Percentiles rank a stretch among this genome's conserved stretches.
Evolutionary conservation across 2,329 filamentous ascomycete genomes (phyloP).

Genomic region (Hypoxylon sp.): DNA sequence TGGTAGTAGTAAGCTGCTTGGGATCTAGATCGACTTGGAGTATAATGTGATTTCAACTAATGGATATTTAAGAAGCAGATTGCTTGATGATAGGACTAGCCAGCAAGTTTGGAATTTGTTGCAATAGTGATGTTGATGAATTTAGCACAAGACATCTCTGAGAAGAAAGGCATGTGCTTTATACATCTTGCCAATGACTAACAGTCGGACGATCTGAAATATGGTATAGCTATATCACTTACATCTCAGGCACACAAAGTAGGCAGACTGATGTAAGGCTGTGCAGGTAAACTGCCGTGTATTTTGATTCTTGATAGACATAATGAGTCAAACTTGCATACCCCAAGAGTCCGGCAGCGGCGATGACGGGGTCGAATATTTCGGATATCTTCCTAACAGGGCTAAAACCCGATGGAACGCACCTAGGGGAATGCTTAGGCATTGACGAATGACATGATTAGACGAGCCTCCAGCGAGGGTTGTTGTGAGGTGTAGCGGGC

Average conservation of each 20-base stretch:
- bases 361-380: not conserved
- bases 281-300: not conserved
- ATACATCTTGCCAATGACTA: conserved; percentile 23
- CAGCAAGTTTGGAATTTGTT: not conserved
- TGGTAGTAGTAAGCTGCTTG: not conserved
- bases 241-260: no score
- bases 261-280: conserved; percentile 8
- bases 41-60: no score
- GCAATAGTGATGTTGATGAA: not conserved
- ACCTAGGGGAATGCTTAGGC: not conserved
- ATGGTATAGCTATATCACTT: no score
- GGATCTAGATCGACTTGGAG: not conserved
- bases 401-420: not conserved
- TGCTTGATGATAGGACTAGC: not conserved
- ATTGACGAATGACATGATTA: not conserved
- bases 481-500: no score
- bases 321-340: not conserved
- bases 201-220: not conserved
- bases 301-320: no score
- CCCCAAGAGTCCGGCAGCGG: not conserved
- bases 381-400: not conserved
- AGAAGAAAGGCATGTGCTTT: conserved; percentile 23
- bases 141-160: not conserved
- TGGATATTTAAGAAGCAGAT: not conserved
- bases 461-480: no score